A percentile compares a stretch with the other conserved stretches of the same genome.
Evolutionary conservation across 257 asterid species (phyloP).

Genomic region (Orobanche coerulescens): DNA sequence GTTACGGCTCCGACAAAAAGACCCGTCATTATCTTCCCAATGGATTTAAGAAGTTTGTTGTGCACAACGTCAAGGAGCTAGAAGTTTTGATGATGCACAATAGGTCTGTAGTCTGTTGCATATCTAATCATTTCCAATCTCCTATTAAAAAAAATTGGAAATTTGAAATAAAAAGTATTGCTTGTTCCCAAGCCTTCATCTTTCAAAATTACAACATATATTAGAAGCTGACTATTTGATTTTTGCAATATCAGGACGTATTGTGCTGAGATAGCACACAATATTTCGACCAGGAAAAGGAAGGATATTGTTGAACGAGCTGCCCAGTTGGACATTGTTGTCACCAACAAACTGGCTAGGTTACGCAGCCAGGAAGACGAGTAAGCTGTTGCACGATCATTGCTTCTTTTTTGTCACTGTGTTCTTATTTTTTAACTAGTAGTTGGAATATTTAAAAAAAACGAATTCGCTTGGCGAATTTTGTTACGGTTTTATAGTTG

Average conservation of each 20-base stretch:
- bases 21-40: conserved; percentile 48
- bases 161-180: no score
- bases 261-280: conserved; percentile 41
- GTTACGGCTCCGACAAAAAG: conserved; percentile 47
- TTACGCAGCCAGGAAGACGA: conserved; percentile 48
- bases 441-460: not conserved
- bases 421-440: no score
- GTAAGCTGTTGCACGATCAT: conserved; percentile 24
- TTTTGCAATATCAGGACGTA: conserved; percentile 16
- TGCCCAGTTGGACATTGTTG: conserved; percentile 38
- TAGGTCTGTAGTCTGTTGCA: conserved; percentile 27
- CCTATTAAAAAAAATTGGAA: not conserved
- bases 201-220: no score
- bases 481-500: not conserved
- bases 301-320: conserved; percentile 45
- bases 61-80: conserved; percentile 38
- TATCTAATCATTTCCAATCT: not conserved
- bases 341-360: conserved; percentile 45
- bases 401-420: no score
- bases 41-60: conserved; percentile 44
- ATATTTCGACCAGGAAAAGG: conserved; percentile 35
- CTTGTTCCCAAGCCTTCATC: no score
- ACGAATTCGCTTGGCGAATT: not conserved
- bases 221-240: not conserved
- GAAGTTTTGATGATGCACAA: conserved; percentile 48